A percentile compares a stretch with the other conserved stretches of the same genome.
Conservation (phyloP, 495 filamentous ascomycete genomes). For the Neurospora intermedia region DNA sequence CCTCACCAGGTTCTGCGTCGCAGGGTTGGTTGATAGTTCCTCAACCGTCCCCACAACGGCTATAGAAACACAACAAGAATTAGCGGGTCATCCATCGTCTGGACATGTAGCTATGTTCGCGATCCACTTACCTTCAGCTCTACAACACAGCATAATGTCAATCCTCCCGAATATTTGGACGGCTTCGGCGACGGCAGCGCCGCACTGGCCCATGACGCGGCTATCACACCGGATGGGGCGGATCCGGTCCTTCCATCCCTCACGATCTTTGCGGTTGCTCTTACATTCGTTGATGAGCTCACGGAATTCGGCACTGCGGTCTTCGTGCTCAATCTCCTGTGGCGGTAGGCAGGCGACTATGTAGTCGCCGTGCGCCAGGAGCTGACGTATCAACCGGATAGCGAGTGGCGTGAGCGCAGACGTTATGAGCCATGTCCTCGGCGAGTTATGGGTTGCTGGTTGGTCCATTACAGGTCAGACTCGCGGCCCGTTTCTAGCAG, state of each 20-base stretch:
- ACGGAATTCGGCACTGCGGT: conserved; percentile 43
- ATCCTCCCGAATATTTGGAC: conserved; percentile 73
- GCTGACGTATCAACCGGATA: conserved; percentile 56
- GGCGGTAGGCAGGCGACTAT: conserved; percentile 69
- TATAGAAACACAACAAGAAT: conserved; percentile 18
- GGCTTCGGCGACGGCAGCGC: conserved; percentile 79
- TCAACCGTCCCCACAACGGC: conserved; percentile 87
- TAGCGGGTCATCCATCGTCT: not conserved
- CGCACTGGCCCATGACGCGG: conserved; percentile 49
- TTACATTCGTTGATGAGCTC: conserved; percentile 49
- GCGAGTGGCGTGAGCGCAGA: conserved; percentile 72
- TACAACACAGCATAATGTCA: conserved; percentile 82
- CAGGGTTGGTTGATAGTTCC: conserved; percentile 64
- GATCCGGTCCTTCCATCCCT: conserved; percentile 49
- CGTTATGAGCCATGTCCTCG: conserved; percentile 79
- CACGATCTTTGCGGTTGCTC: conserved; percentile 41
- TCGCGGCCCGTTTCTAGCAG: conserved; percentile 1
- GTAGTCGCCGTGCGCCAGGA: conserved; percentile 77
- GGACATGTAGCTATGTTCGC: not conserved
- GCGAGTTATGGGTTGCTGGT: conserved; percentile 47
- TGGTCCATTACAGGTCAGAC: conserved; percentile 26
- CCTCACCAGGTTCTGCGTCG: conserved; percentile 66
- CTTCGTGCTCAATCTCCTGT: conserved; percentile 51
- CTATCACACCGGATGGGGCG: conserved; percentile 44
- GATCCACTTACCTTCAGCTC: conserved; percentile 58